Conservation (phyloP, 441 rosid genomes). For the Metrosideros polymorpha region DNA sequence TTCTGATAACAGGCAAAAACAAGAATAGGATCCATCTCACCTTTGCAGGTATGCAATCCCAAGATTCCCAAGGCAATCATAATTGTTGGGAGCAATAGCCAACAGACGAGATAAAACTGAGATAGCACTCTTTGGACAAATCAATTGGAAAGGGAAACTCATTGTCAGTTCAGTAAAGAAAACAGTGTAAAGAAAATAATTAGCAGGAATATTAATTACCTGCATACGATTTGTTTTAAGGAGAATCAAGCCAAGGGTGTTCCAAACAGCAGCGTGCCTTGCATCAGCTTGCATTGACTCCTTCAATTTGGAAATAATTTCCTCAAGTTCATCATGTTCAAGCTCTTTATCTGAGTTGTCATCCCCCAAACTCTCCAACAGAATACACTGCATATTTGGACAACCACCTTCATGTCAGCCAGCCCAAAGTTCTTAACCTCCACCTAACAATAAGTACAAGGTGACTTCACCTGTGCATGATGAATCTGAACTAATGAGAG, state of each 20-base stretch:
- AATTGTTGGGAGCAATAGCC: constrained; percentile 54
- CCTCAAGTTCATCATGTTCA: constrained; percentile 65
- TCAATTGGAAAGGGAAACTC: constrained; percentile 3
- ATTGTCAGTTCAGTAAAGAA: constrained; percentile 8
- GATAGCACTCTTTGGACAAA: constrained; percentile 48
- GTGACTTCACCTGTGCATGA: constrained; percentile 75
- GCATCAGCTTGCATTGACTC: constrained; percentile 63
- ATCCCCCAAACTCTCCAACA: constrained; percentile 60
- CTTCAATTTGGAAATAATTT: constrained; percentile 59
- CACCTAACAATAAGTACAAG: background rate
- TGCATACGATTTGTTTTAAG: constrained; percentile 75
- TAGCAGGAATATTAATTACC: constrained; percentile 30
- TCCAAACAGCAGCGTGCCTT: constrained; percentile 83
- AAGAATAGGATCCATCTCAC: constrained; percentile 20
- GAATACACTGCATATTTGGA: constrained; percentile 46
- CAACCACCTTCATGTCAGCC: background rate
- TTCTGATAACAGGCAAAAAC: background rate
- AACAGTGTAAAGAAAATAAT: constrained; percentile 1
- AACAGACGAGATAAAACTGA: constrained; percentile 64
- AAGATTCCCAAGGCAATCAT: constrained; percentile 81
- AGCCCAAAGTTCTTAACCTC: background rate
- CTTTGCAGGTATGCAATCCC: constrained; percentile 85
- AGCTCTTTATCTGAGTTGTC: constrained; percentile 61
- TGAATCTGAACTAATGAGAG: constrained; percentile 87
- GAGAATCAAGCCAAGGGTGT: constrained; percentile 73